Conservation (phyloP, 2,329 filamentous ascomycete species). For the Macrophomina pseudophaseolina region DNA sequence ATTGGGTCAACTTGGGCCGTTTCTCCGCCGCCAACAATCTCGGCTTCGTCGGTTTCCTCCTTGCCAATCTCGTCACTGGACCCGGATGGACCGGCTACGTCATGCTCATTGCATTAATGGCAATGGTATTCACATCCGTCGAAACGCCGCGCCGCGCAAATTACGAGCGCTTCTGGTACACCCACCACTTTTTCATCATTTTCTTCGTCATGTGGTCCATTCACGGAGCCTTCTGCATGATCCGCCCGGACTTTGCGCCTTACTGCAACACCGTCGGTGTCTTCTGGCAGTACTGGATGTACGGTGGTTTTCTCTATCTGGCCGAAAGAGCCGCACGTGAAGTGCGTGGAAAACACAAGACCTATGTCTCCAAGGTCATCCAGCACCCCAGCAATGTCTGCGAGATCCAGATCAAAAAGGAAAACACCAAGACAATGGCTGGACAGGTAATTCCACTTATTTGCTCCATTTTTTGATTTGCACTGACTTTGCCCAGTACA, state of each 20-base stretch:
- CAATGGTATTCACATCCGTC: constrained; percentile 77
- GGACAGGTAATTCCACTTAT: constrained; percentile 53
- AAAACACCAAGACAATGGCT: constrained; percentile 78
- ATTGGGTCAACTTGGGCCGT: constrained; percentile 86
- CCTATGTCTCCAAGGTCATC: constrained; percentile 85
- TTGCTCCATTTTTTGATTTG: constrained; percentile 39
- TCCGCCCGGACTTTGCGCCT: constrained; percentile 79
- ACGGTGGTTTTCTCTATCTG: constrained; percentile 79
- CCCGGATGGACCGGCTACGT: constrained; percentile 87
- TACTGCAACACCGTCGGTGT: constrained; percentile 79
- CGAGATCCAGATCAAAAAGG: constrained; percentile 92
- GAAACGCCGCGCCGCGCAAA: constrained; percentile 80
- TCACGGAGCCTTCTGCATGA: constrained; percentile 90
- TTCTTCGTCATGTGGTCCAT: constrained; percentile 94
- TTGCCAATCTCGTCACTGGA: constrained; percentile 78
- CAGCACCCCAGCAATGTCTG: constrained; percentile 88
- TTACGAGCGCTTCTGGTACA: constrained; percentile 91
- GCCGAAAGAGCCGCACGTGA: constrained; percentile 80
- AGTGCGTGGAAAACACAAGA: constrained; percentile 79
- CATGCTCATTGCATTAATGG: constrained; percentile 79
- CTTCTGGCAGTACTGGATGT: constrained; percentile 92
- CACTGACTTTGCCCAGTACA: constrained; percentile 61
- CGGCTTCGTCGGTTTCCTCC: constrained; percentile 77
- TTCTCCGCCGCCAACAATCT: constrained; percentile 76
- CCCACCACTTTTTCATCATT: constrained; percentile 83